These are phyloP conservation scores for Chloris gayana DNA, from an alignment of 176 grass and related monocot genomes.

Conservation along the genomic window DNA sequence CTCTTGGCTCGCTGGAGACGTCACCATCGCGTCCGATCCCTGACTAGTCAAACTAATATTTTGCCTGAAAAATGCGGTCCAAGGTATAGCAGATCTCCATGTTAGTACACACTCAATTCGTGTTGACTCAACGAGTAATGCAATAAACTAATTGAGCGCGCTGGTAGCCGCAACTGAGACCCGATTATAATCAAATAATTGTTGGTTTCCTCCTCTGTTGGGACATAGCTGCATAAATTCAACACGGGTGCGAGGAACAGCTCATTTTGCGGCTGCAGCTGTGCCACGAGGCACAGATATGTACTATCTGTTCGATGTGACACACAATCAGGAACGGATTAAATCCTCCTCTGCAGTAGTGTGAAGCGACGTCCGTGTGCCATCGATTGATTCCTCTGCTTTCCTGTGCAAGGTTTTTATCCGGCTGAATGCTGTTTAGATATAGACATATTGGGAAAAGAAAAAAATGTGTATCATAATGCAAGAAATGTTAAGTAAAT, in stretches of 20 bases:
- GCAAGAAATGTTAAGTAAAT: too few species aligned
- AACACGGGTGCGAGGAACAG: conserved; percentile 16
- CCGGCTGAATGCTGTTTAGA: too few species aligned
- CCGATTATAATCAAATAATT: neutral
- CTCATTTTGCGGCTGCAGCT: neutral
- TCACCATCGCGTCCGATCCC: neutral
- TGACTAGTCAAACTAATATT: neutral
- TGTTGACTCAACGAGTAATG: neutral
- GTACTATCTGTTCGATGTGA: neutral
- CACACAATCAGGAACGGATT: neutral
- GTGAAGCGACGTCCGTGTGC: neutral
- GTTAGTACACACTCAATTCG: neutral
- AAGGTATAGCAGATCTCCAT: neutral
- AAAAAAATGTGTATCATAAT: too few species aligned
- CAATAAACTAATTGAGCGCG: neutral
- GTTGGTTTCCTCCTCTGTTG: conserved; percentile 6
- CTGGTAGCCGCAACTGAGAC: neutral
- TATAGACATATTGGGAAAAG: too few species aligned
- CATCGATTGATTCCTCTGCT: too few species aligned
- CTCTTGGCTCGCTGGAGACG: neutral
- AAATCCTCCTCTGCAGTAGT: neutral
- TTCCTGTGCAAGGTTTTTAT: too few species aligned
- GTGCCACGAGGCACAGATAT: conserved; percentile 9
- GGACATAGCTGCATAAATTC: neutral
- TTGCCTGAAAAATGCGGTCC: conserved; percentile 24